Percentiles rank a stretch among this genome's conserved stretches.
Conservation (phyloP, 495 filamentous ascomycete species). For the Tuber aestivum region DNA sequence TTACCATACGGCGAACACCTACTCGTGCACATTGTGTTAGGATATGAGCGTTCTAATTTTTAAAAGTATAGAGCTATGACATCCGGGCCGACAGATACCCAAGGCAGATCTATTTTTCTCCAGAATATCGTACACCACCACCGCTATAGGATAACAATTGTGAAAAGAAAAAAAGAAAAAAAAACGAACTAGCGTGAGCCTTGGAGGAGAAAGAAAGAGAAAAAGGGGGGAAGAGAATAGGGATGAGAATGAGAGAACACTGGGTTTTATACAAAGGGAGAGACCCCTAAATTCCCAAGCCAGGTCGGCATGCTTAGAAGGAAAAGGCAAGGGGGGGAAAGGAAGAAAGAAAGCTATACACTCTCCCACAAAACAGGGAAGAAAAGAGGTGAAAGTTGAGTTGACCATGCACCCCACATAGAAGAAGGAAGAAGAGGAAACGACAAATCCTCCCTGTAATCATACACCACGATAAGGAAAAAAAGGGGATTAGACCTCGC, state of each 20-base stretch:
- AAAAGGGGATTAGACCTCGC: neutral
- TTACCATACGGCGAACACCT: neutral
- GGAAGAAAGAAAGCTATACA: neutral
- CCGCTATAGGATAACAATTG: neutral
- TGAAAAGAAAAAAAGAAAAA: neutral
- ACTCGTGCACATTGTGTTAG: neutral
- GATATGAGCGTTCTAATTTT: neutral
- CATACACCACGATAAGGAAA: neutral
- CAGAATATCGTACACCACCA: neutral
- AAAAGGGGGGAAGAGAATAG: neutral
- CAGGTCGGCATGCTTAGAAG: neutral
- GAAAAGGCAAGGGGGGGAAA: neutral
- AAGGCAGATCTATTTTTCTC: neutral
- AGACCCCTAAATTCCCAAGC: neutral
- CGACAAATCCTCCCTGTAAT: neutral
- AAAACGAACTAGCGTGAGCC: neutral
- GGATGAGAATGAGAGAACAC: neutral
- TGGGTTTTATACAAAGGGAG: neutral
- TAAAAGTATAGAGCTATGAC: neutral
- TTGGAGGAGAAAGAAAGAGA: neutral
- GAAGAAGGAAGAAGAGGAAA: neutral
- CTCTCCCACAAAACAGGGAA: neutral
- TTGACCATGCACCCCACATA: neutral
- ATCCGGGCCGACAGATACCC: neutral
- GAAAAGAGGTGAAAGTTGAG: neutral